Percentiles rank a stretch among this genome's conserved stretches.
Evolutionary conservation across 768 basidiomycete genomes (phyloP).

Genomic region (Lyophyllum shimeji): DNA sequence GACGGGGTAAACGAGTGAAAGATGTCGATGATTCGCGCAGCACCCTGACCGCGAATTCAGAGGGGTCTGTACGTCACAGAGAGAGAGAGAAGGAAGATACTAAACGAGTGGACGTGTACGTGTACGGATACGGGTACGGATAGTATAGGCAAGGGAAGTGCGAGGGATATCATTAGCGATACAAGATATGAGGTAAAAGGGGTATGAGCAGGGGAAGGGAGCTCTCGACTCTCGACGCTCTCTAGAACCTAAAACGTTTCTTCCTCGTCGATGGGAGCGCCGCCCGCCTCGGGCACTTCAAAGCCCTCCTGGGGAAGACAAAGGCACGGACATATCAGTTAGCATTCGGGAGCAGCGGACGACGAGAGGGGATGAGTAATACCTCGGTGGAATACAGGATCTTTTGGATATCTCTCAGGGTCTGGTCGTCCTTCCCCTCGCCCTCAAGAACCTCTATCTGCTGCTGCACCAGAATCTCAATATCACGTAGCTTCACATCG

Average conservation of each 20-base stretch:
- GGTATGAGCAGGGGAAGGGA: background rate
- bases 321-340: conserved; percentile 1
- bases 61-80: background rate
- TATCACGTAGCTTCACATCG: conserved; percentile 91
- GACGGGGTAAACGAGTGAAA: background rate
- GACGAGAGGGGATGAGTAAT: conserved; percentile 20
- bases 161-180: conserved; percentile 12
- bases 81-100: conserved; percentile 1
- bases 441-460: conserved; percentile 64
- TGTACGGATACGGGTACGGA: too few relatives aligned
- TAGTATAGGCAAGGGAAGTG: conserved; percentile 11
- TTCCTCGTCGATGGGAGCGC: conserved; percentile 65
- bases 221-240: too few relatives aligned
- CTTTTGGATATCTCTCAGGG: conserved; percentile 79
- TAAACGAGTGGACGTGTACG: conserved; percentile 35
- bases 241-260: conserved; percentile 61
- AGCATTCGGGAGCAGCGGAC: background rate
- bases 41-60: background rate
- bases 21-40: background rate
- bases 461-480: conserved; percentile 90
- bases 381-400: conserved; percentile 97
- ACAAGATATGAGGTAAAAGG: conserved; percentile 12
- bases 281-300: conserved; percentile 80
- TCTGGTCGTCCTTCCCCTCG: conserved; percentile 55
- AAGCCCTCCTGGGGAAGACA: conserved; percentile 78